Evolutionary conservation across 163 green algal genomes (phyloP), one percentile per base, ranked within the genome.

Genomic region (Smithsoniella earleae): DNA sequence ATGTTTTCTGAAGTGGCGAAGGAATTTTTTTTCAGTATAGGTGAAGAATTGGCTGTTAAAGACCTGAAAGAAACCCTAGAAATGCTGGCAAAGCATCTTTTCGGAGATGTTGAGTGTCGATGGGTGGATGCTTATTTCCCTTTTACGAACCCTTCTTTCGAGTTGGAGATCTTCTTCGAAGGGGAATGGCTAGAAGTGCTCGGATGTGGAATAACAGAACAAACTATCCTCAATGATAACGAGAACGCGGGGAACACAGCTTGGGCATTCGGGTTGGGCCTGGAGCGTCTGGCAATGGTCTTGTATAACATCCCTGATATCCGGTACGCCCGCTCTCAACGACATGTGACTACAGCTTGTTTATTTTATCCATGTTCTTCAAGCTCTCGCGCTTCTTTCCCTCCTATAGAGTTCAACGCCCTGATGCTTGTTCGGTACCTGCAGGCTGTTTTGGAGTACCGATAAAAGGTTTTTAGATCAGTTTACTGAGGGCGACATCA

Each of bases 121-220:
- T 90, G 86, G 89, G 83, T 93, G n/a, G 90, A 95, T 63, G 82
- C 85, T 0, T 96, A 96, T 79, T 96, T 96, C 58, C 90, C 90
- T 31, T 96, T 96, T 84, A 96, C 90, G 20, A 81, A 95, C 20
- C 89, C 89, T 1, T 90, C 82, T 1, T 90, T 92, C 46, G 94
- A 99, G 84, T 88, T 98, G 38, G 93, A 99, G 77, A 97, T 99
- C 62, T 96, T 96, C 81, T 99, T 97, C 87, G 94, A 97, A 10
- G 90, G 82, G 25, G 89, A 98, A 80, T 99, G 95, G 95, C 82
- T 99, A 33, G 95, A 99, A 83, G 94, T 81, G 28, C 88, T 99
- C 22, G 95, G 95, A 22, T 98, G 95, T 78, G 94, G 95, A 33
- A 89, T 97, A 18, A 98, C 94, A 82, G 76, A 97, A 82, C 89